A percentile compares a stretch with the other conserved stretches of the same genome.
These are phyloP conservation scores for Candida adriatica DNA, from an alignment of 805 yeast species.

Conservation along the genomic window DNA sequence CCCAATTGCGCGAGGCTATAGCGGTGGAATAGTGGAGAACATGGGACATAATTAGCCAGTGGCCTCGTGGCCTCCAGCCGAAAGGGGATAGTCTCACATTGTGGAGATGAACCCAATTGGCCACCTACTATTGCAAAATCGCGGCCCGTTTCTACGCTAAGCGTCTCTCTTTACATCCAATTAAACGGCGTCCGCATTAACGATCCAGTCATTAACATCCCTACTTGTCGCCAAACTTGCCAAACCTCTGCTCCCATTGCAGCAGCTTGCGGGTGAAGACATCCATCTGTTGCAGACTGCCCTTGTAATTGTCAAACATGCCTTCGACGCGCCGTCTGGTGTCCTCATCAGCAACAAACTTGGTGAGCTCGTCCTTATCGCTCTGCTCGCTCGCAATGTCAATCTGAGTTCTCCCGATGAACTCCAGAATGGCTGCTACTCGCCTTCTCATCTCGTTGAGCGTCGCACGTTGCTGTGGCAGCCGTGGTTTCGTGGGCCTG, in stretches of 20 bases:
- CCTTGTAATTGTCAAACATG: constrained; percentile 45
- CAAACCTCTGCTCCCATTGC: constrained; percentile 71
- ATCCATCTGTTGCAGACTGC: constrained; percentile 63
- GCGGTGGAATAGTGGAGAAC: no score
- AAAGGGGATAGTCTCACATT: no score
- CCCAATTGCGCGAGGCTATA: no score
- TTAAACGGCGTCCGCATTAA: no score
- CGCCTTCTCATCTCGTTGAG: constrained; percentile 82
- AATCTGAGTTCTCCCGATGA: constrained; percentile 78
- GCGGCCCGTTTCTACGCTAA: no score
- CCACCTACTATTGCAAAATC: no score
- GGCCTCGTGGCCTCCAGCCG: no score
- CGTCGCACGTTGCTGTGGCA: constrained; percentile 70
- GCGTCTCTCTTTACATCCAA: no score
- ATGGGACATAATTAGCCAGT: no score
- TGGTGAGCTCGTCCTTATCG: constrained; percentile 44
- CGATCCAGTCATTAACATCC: no score
- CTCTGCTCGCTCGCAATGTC: constrained; percentile 72
- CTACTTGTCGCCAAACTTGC: constrained; percentile 22
- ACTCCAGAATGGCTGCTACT: constrained; percentile 85
- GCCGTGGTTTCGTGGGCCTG: constrained; percentile 76
- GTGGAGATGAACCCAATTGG: no score
- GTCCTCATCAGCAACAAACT: constrained; percentile 36
- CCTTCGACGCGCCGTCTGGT: constrained; percentile 32
- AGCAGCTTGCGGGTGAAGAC: constrained; percentile 62